Conservation (phyloP, 345 rosid species). For the Raphanus sativus region DNA sequence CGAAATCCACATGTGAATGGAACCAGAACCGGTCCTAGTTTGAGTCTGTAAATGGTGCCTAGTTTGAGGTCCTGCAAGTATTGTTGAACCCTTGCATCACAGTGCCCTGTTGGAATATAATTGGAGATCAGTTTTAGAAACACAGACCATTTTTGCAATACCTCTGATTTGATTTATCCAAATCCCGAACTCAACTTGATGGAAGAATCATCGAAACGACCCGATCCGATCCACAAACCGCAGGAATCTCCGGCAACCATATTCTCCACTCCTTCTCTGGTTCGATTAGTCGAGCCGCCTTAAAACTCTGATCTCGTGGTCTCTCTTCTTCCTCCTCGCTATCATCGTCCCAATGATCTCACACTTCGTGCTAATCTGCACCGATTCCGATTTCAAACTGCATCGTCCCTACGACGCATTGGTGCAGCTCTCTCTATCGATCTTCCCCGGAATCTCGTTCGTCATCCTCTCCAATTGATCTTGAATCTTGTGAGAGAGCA, state of each 20-base stretch:
- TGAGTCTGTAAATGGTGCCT: no score
- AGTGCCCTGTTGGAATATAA: no score
- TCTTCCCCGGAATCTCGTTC: conserved; percentile 68
- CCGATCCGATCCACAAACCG: conserved; percentile 28
- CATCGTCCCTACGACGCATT: conserved; percentile 71
- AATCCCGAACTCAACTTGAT: neutral
- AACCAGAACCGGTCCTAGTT: no score
- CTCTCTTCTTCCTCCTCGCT: conserved; percentile 61
- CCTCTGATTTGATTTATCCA: neutral
- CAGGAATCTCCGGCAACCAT: neutral
- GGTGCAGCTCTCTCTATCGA: conserved; percentile 70
- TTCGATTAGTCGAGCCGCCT: conserved; percentile 63
- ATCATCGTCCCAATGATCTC: conserved; percentile 67
- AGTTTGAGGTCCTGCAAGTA: no score
- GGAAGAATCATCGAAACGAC: conserved; percentile 30
- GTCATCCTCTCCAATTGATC: conserved; percentile 60
- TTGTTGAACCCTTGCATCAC: no score
- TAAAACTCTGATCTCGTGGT: conserved; percentile 61
- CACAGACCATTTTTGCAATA: no score
- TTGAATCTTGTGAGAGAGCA: no score
- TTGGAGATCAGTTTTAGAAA: no score
- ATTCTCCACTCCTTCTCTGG: conserved; percentile 33
- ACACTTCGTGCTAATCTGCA: conserved; percentile 60
- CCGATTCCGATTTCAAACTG: conserved; percentile 55
- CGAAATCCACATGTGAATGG: no score